Percentiles rank a stretch among this genome's conserved stretches.
Conservation (phyloP, 371 early-diverging fungal species). For the Coemansia sp. region DNA sequence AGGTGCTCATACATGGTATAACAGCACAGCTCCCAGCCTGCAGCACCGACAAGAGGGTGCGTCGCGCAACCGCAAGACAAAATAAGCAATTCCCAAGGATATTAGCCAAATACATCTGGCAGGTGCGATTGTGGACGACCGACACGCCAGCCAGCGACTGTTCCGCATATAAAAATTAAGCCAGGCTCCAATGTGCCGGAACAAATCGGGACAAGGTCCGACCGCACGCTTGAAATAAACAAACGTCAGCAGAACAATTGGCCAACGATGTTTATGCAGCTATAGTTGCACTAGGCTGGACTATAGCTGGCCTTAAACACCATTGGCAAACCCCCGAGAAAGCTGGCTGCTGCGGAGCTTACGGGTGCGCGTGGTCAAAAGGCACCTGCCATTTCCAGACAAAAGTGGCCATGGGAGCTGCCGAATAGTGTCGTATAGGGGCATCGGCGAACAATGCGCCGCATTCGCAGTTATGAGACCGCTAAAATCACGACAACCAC, state of each 20-base stretch:
- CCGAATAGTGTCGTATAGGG: no score
- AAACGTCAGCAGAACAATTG: not conserved
- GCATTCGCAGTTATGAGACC: slow-evolving; percentile 1
- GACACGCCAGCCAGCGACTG: not conserved
- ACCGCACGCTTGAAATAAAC: slow-evolving; percentile 1
- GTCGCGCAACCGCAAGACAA: not conserved
- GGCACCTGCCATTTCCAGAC: not conserved
- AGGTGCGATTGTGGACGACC: not conserved
- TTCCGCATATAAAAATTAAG: not conserved
- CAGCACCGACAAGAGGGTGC: no score
- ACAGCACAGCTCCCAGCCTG: no score
- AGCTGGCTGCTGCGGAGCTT: no score
- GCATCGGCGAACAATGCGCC: not conserved
- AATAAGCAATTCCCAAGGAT: not conserved
- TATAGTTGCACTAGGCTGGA: no score
- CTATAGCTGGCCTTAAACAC: no score
- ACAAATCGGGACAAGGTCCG: slow-evolving; percentile 3
- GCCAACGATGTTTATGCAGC: not conserved
- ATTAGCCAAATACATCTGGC: not conserved
- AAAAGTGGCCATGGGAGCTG: not conserved
- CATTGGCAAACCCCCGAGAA: no score
- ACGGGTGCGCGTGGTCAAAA: not conserved
- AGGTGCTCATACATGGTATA: no score
- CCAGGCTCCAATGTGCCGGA: not conserved
- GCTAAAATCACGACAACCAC: not conserved